These are phyloP conservation scores for Jatropha podagrica DNA, from an alignment of 441 rosid genomes.

Conservation along the genomic window DNA sequence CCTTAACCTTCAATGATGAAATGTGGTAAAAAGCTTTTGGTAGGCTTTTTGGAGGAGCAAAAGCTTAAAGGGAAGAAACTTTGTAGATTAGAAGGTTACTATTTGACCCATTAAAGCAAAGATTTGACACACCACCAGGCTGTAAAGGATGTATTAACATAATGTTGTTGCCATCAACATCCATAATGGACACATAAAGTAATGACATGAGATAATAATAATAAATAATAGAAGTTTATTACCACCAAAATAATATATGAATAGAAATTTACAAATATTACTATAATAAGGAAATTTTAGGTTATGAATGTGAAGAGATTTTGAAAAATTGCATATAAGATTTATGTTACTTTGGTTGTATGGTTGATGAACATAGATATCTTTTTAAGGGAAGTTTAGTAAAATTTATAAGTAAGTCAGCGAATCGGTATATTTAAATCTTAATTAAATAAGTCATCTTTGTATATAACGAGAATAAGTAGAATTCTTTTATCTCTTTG, in stretches of 20 bases:
- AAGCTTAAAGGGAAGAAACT: constrained; percentile 24
- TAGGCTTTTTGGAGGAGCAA: constrained; percentile 10
- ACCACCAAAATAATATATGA: background rate
- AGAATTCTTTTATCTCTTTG: too few species aligned
- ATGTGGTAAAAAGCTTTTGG: background rate
- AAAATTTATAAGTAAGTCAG: too few species aligned
- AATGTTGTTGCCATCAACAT: constrained; percentile 28
- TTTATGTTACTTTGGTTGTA: too few species aligned
- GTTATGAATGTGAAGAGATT: too few species aligned
- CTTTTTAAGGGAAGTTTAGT: too few species aligned
- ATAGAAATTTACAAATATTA: background rate
- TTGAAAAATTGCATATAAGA: too few species aligned
- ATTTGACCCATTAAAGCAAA: constrained; percentile 19
- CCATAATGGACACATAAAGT: constrained; percentile 20
- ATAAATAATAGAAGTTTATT: background rate
- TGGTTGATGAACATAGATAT: too few species aligned
- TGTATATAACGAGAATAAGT: too few species aligned
- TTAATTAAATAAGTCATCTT: too few species aligned
- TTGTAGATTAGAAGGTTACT: constrained; percentile 20
- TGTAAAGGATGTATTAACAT: constrained; percentile 42
- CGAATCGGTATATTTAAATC: too few species aligned
- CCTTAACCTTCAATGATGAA: background rate
- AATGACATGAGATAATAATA: constrained; percentile 7
- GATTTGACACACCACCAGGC: constrained; percentile 47
- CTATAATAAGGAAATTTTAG: too few species aligned